Base-by-base conservation (phyloP, 1,284 basidiomycete genomes). In the Ceratobasidium theobromae region DNA sequence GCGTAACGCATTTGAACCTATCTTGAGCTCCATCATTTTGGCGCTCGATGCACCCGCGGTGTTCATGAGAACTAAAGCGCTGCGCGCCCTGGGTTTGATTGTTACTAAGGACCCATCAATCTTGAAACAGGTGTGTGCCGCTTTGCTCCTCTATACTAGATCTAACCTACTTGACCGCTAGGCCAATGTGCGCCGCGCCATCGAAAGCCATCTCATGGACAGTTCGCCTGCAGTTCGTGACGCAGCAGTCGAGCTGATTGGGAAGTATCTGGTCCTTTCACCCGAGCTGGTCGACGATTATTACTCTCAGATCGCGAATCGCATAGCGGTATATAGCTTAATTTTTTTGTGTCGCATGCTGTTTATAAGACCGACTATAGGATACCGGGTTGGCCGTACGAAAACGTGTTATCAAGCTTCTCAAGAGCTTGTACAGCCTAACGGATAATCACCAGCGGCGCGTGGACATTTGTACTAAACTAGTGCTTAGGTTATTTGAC, bases 181-280 rank as follows among this genome's bases (percentile, higher is more conserved):
- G 90, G 72, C 82, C 1, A 88, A 85, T 71, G 91, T 95, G 40
- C 86, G 88, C 23, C 80, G 82, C 45, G 87, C 91, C 0, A 93
- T 99, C 69, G 93, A 97, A 76, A 86, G 85, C 23, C 91, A 96
- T 73, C 82, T 99, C 18, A 79, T 90, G 2, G 96, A 99, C 73
- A 88, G 84, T 66, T 98, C 95, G 0, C 88, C 95, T 0, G 89
- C 90, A 27, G 97, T 99, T 18, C 88, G 96, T 35, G 97, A 99
- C 75, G 92, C 93, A 4, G 94, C 96, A 4, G 91, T 99, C 6
- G 95, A 97, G 69, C 80, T 99, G 53, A 91, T 99, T 67, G 95
- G 96, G 28, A 96, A 93, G 77, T 97, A 98, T 73, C 87, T 98
- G 77, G 85, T 95, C 27, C 88, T 93, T 67, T 87, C 89, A 1